Conservation (phyloP, 75 land plant species). For the Larix kaempferi region DNA sequence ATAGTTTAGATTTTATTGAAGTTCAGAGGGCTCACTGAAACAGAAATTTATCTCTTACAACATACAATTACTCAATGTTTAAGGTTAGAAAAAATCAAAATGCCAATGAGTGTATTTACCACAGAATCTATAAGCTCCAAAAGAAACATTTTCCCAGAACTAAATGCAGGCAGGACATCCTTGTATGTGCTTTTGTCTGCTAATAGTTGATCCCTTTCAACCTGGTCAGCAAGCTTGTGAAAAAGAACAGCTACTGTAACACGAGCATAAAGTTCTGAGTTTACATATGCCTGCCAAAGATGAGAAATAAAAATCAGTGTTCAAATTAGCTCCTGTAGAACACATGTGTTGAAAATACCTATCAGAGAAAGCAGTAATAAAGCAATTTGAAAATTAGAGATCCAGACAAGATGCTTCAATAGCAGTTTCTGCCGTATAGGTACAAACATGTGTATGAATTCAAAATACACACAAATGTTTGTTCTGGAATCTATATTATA, state of each 20-base stretch:
- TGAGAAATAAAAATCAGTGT: background rate
- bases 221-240: slow-evolving; percentile 54
- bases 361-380: background rate
- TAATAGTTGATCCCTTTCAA: slow-evolving; percentile 17
- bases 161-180: too few relatives aligned
- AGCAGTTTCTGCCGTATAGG: background rate
- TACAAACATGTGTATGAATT: background rate
- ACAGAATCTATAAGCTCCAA: too few relatives aligned
- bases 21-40: too few relatives aligned
- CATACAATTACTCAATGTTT: too few relatives aligned
- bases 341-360: background rate
- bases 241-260: slow-evolving; percentile 80
- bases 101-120: too few relatives aligned
- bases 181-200: background rate
- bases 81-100: too few relatives aligned
- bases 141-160: too few relatives aligned
- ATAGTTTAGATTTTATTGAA: too few relatives aligned
- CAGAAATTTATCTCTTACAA: too few relatives aligned
- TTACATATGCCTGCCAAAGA: slow-evolving; percentile 60
- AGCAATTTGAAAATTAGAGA: background rate
- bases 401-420: background rate
- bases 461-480: too few relatives aligned
- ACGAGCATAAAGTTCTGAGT: slow-evolving; percentile 91
- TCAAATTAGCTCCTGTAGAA: background rate
- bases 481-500: too few relatives aligned